These are phyloP conservation scores for Zymoseptoria ardabiliae DNA, from an alignment of 2,329 filamentous ascomycete genomes.

Conservation along the genomic window DNA sequence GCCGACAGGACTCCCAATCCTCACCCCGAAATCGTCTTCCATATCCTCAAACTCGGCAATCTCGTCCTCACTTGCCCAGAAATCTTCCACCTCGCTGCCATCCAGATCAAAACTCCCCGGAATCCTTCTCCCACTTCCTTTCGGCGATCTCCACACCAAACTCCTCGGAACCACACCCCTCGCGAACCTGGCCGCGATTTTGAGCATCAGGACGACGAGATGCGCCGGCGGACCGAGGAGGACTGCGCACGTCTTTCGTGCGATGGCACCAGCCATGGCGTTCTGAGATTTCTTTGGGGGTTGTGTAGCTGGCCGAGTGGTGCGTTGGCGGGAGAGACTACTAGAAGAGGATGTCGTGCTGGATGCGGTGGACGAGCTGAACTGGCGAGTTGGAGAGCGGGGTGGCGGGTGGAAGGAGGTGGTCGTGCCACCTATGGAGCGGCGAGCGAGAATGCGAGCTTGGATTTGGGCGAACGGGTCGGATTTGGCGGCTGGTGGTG, in stretches of 20 bases:
- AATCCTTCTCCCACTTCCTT: slow-evolving; percentile 45
- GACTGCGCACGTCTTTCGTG: slow-evolving; percentile 70
- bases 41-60: slow-evolving; percentile 30
- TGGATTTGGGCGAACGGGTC: slow-evolving; percentile 30
- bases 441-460: slow-evolving; percentile 28
- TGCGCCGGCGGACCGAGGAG: slow-evolving; percentile 74
- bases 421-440: slow-evolving; percentile 26
- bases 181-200: slow-evolving; percentile 69
- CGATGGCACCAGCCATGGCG: slow-evolving; percentile 42
- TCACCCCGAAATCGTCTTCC: slow-evolving; percentile 52
- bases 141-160: slow-evolving; percentile 23
- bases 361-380: slow-evolving; percentile 30
- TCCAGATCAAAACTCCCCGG: slow-evolving; percentile 51
- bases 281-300: slow-evolving; percentile 11
- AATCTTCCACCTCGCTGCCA: slow-evolving; percentile 42
- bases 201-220: slow-evolving; percentile 70
- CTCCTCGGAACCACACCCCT: slow-evolving; percentile 32
- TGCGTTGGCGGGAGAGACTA: slow-evolving; percentile 2
- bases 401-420: slow-evolving; percentile 30
- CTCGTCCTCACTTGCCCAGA: slow-evolving; percentile 34
- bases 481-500: not conserved
- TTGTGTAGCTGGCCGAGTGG: slow-evolving; percentile 4
- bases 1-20: slow-evolving; percentile 31
- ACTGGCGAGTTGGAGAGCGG: slow-evolving; percentile 32
- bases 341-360: slow-evolving; percentile 13